Evolutionary conservation across 140 eudicot species (phyloP).

Genomic region (Anethum foeniculum): DNA sequence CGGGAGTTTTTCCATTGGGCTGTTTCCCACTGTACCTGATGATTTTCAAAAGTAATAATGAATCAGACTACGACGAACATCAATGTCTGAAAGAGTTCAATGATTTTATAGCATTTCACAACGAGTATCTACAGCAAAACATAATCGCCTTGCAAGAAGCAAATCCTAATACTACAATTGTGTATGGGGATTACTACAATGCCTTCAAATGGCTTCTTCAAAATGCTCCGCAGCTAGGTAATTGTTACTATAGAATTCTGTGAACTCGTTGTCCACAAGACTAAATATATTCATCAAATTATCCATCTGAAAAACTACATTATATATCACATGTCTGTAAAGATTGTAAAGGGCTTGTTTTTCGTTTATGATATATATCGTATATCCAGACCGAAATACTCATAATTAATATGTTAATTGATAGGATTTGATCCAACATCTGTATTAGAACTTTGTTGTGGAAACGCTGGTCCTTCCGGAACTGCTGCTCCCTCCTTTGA

Average conservation of each 20-base stretch:
- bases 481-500: not conserved
- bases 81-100: slow-evolving; percentile 6
- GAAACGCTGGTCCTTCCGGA: not conserved
- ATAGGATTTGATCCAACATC: not conserved
- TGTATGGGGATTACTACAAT: slow-evolving; percentile 20
- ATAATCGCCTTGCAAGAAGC: slow-evolving; percentile 7
- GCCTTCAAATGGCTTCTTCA: not conserved
- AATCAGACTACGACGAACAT: slow-evolving; percentile 2
- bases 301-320: too few species aligned
- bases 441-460: not conserved
- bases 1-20: slow-evolving; percentile 14
- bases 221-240: slow-evolving; percentile 2
- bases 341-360: too few species aligned
- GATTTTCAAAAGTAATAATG: not conserved
- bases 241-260: not conserved
- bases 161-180: not conserved
- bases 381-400: too few species aligned
- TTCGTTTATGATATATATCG: too few species aligned
- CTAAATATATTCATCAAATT: too few species aligned
- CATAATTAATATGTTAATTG: too few species aligned
- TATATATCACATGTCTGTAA: too few species aligned
- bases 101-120: not conserved
- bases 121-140: slow-evolving; percentile 9
- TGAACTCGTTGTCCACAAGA: too few species aligned
- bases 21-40: not conserved